Conservation (phyloP, 2,329 filamentous ascomycete species). For the Aspergillus sp. region DNA sequence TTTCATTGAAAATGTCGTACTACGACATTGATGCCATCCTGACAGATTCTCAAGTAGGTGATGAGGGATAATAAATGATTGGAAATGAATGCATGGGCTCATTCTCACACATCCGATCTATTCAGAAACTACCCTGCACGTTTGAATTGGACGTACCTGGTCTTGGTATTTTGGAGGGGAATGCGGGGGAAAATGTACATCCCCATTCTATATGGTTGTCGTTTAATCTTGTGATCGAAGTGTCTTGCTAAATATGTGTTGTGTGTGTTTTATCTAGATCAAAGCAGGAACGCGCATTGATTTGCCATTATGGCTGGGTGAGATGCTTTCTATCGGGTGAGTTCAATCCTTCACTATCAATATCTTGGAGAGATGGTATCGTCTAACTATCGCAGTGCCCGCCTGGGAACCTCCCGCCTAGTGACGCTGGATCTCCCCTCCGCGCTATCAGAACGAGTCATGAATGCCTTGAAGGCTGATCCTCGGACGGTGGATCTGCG, state of each 20-base stretch:
- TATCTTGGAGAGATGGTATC: neutral
- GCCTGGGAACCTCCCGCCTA: constrained; percentile 57
- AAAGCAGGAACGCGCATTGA: constrained; percentile 78
- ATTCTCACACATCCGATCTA: neutral
- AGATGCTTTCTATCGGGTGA: constrained; percentile 70
- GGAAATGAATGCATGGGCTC: neutral
- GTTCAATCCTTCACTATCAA: constrained; percentile 4
- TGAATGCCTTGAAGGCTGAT: constrained; percentile 89
- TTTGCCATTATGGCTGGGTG: constrained; percentile 90
- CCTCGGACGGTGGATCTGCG: constrained; percentile 81
- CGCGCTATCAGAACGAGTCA: constrained; percentile 74
- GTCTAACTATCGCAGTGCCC: constrained; percentile 36
- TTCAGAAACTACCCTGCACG: constrained; percentile 88
- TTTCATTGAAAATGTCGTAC: constrained; percentile 41
- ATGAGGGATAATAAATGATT: neutral
- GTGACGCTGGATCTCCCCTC: constrained; percentile 80
- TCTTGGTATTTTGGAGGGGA: constrained; percentile 87
- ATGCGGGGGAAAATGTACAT: constrained; percentile 62
- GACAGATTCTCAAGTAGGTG: constrained; percentile 46
- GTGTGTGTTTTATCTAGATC: constrained; percentile 53
- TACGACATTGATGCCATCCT: constrained; percentile 52
- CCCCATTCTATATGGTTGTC: neutral
- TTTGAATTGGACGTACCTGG: constrained; percentile 88
- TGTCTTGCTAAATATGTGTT: neutral
- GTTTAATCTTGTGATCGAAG: neutral